Evolutionary conservation across 1,284 basidiomycete genomes (phyloP), one percentile per base, ranked within the genome.

Genomic region (Cryptococcus sp.): DNA sequence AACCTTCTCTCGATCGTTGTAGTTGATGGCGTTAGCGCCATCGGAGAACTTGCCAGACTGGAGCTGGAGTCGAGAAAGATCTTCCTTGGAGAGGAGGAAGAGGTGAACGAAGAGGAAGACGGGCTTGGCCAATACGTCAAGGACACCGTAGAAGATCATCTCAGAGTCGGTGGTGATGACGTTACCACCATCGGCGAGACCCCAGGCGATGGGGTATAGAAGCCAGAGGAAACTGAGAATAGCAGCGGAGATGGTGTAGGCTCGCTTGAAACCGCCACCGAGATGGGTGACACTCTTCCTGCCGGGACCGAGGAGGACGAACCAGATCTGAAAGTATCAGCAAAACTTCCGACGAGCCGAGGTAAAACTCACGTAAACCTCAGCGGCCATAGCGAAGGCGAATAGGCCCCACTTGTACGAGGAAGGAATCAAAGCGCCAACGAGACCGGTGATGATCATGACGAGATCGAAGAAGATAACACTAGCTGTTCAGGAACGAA

Each of bases 61-160:
- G 28, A 72, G 62, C 48, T 70, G 64, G 45, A 70, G 61, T 43
- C 55, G 58, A 45, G 61, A 59, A 52, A 67, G 61, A 55, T 75
- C 66, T 51, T 67, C 54, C 37, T 54, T 56, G 52, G 61, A 61
- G 28, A 66, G 49, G 22, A 45, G 36, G 47, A 45, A 55, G 25
- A 70, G 54, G 60, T 64, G 63, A 50, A 64, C 57, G 43, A 67
- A 46, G 55, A 57, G 56, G 60, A 79, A 81, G 50, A 80, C 66
- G 4, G 81, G 81, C 54, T 79, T 82, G 53, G 80, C 76, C 57
- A 84, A 52, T 14, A 84, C 49, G 61, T 85, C 83, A 50, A 85
- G 76, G 53, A 83, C 72, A 53, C 82, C 83, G 69, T 83, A 84
- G 72, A 81, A 83, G 54, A 76, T 60, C 73, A 77, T 74, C 59